Conservation (phyloP, 257 asterid genomes). For the Cruciata laevipes region DNA sequence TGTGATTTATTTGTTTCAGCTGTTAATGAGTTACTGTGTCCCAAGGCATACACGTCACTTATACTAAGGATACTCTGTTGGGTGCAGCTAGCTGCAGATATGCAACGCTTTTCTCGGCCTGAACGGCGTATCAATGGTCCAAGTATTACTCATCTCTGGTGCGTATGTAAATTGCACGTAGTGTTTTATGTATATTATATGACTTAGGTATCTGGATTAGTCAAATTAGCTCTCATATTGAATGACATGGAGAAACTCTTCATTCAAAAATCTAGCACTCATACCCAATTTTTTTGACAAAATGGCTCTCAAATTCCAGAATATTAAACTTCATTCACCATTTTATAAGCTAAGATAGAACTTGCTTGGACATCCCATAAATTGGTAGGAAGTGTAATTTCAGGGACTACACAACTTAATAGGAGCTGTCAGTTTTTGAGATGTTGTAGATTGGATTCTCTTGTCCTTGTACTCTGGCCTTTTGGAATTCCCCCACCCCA, state of each 20-base stretch:
- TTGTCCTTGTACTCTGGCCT: neutral
- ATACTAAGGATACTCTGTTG: slow-evolving; percentile 25
- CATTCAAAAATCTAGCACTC: neutral
- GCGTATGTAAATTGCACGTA: slow-evolving; percentile 18
- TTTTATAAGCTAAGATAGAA: neutral
- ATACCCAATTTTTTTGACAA: neutral
- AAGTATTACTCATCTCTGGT: slow-evolving; percentile 97
- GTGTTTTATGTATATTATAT: neutral
- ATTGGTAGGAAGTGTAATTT: neutral
- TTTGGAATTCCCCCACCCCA: neutral
- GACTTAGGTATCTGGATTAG: neutral
- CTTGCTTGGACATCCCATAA: neutral
- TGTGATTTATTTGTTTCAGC: slow-evolving; percentile 19
- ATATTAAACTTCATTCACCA: neutral
- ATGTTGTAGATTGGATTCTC: neutral
- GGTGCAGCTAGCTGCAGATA: slow-evolving; percentile 92
- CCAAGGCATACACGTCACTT: slow-evolving; percentile 12
- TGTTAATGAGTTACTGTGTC: slow-evolving; percentile 5
- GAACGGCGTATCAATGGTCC: slow-evolving; percentile 98
- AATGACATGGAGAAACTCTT: neutral
- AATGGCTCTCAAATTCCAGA: neutral
- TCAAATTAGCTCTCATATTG: neutral
- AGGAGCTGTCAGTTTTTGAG: slow-evolving; percentile 3
- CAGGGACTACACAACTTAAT: neutral
- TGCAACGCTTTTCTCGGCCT: slow-evolving; percentile 98